Percentiles rank a stretch among this genome's conserved stretches.
These are phyloP conservation scores for Lactarius tabidus DNA, from an alignment of 768 basidiomycete genomes.

Conservation along the genomic window DNA sequence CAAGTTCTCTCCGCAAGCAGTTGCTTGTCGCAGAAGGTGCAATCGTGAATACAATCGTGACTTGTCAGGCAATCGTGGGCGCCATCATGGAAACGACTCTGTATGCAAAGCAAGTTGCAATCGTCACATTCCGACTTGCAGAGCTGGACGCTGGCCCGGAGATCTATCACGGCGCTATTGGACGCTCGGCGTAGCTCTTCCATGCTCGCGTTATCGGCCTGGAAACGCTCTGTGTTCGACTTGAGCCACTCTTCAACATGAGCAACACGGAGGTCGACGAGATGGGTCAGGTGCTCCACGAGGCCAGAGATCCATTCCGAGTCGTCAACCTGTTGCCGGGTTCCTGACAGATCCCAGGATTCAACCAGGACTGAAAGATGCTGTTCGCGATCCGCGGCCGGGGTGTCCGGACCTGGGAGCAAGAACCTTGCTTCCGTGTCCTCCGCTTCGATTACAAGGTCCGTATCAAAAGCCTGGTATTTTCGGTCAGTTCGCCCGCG, in stretches of 20 bases:
- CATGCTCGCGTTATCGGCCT: conserved; percentile 40
- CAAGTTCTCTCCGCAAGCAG: conserved; percentile 32
- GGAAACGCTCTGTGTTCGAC: conserved; percentile 46
- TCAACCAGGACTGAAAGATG: conserved; percentile 27
- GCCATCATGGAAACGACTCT: conserved; percentile 42
- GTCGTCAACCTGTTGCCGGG: conserved; percentile 38
- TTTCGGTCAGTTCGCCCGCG: no score
- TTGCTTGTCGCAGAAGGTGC: conserved; percentile 41
- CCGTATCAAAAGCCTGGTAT: conserved; percentile 49
- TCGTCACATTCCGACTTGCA: conserved; percentile 45
- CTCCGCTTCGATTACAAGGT: conserved; percentile 25
- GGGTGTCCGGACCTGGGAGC: conserved; percentile 28
- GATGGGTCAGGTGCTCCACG: conserved; percentile 35
- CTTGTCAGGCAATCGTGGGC: conserved; percentile 49
- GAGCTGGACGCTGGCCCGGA: conserved; percentile 44
- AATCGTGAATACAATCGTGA: conserved; percentile 44
- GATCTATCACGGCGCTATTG: conserved; percentile 42
- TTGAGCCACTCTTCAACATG: conserved; percentile 50
- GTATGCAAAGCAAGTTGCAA: conserved; percentile 50
- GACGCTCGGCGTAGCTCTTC: conserved; percentile 45
- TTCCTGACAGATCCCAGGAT: conserved; percentile 33
- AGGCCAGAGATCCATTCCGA: conserved; percentile 41
- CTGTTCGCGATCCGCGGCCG: conserved; percentile 28
- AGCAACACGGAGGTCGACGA: conserved; percentile 41
- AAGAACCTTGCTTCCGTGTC: conserved; percentile 38